Evolutionary conservation across 345 rosid genomes (phyloP), one percentile per base, ranked within the genome.

Genomic region (Linum trigynum): DNA sequence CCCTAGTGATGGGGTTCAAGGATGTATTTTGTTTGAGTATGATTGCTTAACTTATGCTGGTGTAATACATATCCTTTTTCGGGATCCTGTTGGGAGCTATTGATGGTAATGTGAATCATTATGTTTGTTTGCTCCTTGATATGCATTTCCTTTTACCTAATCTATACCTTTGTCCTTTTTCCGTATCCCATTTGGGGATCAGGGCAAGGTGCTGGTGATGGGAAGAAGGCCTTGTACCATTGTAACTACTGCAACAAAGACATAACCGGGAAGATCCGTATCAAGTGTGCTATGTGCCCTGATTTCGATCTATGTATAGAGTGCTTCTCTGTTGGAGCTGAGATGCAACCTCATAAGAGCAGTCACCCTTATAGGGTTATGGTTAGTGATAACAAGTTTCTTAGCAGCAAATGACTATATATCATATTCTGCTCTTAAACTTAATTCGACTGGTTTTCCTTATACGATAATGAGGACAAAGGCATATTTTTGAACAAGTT

Each of bases 181-280:
- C 12, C n/a, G 6, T 55, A 40, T 32, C 59, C 57, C 36, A 2
- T 65, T 69, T 64, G 61, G 74, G 66, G 70, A 39, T 57, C 76
- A 90, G 97, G 91, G 80, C 86, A 77, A 82, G 96, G 92, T 76
- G 43, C 80, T 0, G 64, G 81, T 67, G 97, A 92, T 59, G 95
- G 97, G 77, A 92, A 92, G 72, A 82, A 72, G 80, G 86, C 91
- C 63, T 67, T 79, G n/a, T 94, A 88, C 78, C 96, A 90, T 82
- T 94, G 99, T 66, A 92, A 94, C 74, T 94, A 94, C 65, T 94
- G 99, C 81, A 85, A 94, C 79, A 94, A 94, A 79, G 99, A 94
- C 64, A 81, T 94, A 65, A 84, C 92, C 0, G 97, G 97, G 68
- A 88, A 82, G 73, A 84, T 91, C 69, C 87, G 96, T 59, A 91